Evolutionary conservation across 345 rosid species (phyloP), one percentile per base, ranked within the genome.

Genomic region (Pseudoturritis turrita): DNA sequence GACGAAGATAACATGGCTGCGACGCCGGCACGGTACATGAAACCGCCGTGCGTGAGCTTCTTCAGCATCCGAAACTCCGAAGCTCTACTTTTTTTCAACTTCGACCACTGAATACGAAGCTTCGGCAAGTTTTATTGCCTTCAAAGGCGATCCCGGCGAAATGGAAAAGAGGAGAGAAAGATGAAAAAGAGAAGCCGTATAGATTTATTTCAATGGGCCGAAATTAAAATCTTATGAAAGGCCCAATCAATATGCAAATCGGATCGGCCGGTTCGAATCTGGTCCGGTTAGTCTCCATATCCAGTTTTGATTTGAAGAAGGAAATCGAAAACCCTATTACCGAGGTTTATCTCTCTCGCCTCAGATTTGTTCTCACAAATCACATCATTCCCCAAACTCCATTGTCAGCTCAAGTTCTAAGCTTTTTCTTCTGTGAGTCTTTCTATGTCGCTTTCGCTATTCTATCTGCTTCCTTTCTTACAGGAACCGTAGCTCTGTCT

Each of bases 1-100:
- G 74, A 58, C 5, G 68, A 68, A 36, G 77, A 74, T 31, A 72
- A 62, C 56, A 80, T 65, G 59, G 83, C 47, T 25, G 73, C 40
- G 8, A 68, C 71, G 13, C 73, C 68, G 28, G 77, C 19, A 65
- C 73, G 68, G 51, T 72, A 10, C 23, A 62, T 49, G 56, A 70
- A 56, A 76, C 47, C 76, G 35, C 71, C 71, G 56, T 44, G 68
- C 1, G 66, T 47, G 10, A 76, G 76, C 19, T 70, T 70, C 1
- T 57, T 76, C 10, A 70, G 80, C 80, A 76, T 76, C 56, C 72
- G 67, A 56, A 62, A 39, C 37, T 56, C 65, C 53, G 26, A n/a
- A 29, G 15, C 44, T 47, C 47, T 50, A 44, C 26, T 22, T 57
- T 4, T n/a, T 4, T 0, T 10, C 53, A 17, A 28, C 37, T 26